Evolutionary conservation across 176 grass and related monocot species (phyloP).

Genomic region (Cocos nucifera): DNA sequence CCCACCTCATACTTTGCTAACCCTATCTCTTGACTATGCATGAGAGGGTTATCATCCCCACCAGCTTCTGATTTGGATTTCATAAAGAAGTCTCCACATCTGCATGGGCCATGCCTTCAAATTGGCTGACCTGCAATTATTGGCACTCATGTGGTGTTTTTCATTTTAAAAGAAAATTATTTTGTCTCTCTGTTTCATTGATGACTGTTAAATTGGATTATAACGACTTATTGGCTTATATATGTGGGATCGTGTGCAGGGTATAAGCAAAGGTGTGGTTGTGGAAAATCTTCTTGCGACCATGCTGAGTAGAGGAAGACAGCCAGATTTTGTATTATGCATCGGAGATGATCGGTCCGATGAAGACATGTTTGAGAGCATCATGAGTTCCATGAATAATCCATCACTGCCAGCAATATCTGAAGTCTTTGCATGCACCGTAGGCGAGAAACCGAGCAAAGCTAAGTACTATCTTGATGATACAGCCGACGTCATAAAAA

Average conservation of each 20-base stretch:
- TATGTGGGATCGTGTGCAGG: conserved; percentile 32
- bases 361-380: conserved; percentile 99
- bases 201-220: neutral
- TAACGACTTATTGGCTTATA: conserved; percentile 8
- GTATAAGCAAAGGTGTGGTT: conserved; percentile 86
- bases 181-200: no score
- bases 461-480: conserved; percentile 97
- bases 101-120: no score
- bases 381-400: conserved; percentile 45
- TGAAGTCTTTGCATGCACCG: conserved; percentile 93
- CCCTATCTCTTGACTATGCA: neutral
- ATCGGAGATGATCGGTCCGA: conserved; percentile 87
- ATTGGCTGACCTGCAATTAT: no score
- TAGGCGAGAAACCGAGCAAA: conserved; percentile 94
- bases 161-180: no score
- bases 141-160: no score
- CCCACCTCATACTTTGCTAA: neutral
- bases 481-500: conserved; percentile 82
- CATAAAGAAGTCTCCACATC: neutral
- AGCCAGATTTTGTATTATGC: conserved; percentile 79
- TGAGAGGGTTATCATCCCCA: neutral
- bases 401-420: conserved; percentile 37
- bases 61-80: neutral
- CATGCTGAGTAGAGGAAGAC: conserved; percentile 35
- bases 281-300: conserved; percentile 55